Evolutionary conservation across 1,284 basidiomycete species (phyloP), one percentile per base, ranked within the genome.

Genomic region (Trichosporon sp.): DNA sequence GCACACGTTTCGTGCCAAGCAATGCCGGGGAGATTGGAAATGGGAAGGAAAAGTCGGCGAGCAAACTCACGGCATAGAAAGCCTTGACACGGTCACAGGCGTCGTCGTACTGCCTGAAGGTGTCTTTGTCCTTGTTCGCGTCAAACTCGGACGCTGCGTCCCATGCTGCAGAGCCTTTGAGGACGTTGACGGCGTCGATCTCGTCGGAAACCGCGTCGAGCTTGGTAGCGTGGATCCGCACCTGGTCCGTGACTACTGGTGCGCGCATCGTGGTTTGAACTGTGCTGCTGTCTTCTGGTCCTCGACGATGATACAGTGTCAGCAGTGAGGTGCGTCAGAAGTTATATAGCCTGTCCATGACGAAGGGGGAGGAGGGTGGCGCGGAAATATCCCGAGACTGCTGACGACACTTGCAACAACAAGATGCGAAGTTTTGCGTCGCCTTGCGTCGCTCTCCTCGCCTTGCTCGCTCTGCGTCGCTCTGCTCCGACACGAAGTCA

Each of bases 51-150:
- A 6, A 38, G 37, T 6, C 37, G 10, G 37, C 26, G 26, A 26
- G 26, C 26, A 26, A 26, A 51, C 48, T 51, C 14, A 61, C 56
- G 11, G 56, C 56, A 73, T 95, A 95, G 79, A 95, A 94, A 37
- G 87, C 86, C 85, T 92, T 94, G 83, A 95, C 93, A 67, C 92
- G 89, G 76, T 94, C 92, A 79, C 92, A 92, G 6, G 93, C 93
- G 16, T 82, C 83, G 63, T 81, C 85, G 76, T 85, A 86, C 65
- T 85, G 79, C 40, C 86, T 79, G 76, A 87, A 87, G 10, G 73
- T 76, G 3, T 86, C 77, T 85, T 94, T 94, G 86, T 95, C 91
- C 83, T 92, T 93, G 14, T 86, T 84, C 14, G 86, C 82, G 80
- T 92, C 91, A 78, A 94, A 92, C 75, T 88, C 83, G 32, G 91